Percentiles rank a stretch among this genome's conserved stretches.
phyloP scores from a whole-genome alignment of 495 filamentous ascomycete genomes.

The Penicillium dipodomyicola region DNA sequence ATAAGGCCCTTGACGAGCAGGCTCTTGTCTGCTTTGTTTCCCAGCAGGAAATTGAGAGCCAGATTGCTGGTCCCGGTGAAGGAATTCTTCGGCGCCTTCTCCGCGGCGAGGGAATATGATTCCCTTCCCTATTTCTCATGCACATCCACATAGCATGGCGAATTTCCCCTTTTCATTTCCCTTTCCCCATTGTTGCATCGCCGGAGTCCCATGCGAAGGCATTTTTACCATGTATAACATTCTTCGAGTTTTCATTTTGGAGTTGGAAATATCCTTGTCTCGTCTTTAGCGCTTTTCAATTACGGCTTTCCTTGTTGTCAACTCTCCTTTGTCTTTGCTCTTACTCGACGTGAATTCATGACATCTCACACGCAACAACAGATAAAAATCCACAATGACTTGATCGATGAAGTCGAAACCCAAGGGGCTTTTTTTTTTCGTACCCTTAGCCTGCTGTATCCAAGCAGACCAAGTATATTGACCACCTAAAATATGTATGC shows the following conservation, averaged over 20 bases:
- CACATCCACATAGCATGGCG: neutral
- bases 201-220: constrained; percentile 9
- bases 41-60: constrained; percentile 69
- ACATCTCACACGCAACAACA: neutral
- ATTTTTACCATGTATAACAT: constrained; percentile 24
- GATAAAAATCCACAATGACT: neutral
- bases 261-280: constrained; percentile 15
- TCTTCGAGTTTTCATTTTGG: constrained; percentile 16
- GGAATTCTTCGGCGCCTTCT: constrained; percentile 49
- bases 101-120: constrained; percentile 40
- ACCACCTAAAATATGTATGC: no score
- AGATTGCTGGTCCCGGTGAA: constrained; percentile 66
- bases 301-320: constrained; percentile 15
- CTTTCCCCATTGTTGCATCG: constrained; percentile 14
- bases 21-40: constrained; percentile 73
- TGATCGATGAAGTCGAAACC: neutral
- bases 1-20: constrained; percentile 60
- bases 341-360: neutral
- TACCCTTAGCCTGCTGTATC: neutral
- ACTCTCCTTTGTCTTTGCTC: constrained; percentile 7
- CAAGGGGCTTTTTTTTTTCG: neutral
- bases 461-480: neutral
- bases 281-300: constrained; percentile 8
- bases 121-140: neutral
- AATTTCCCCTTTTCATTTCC: constrained; percentile 1